Evolutionary conservation across 106 monocot genomes (phyloP).

Genomic region (Ottelia alismoides): DNA sequence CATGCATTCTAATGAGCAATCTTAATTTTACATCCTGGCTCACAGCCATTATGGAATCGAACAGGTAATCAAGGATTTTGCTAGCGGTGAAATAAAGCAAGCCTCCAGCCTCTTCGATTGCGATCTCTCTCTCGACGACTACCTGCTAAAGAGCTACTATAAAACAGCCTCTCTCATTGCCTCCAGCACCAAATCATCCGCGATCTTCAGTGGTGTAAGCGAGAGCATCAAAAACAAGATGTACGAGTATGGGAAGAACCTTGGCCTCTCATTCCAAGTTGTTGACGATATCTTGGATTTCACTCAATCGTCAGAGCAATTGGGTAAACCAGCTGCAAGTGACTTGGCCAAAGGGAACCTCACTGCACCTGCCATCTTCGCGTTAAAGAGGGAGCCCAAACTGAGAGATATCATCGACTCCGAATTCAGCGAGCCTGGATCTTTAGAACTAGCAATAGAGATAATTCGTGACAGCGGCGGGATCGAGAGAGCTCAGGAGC

Average conservation of each 20-base stretch:
- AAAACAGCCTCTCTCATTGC: conserved; percentile 93
- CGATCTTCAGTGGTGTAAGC: conserved; percentile 61
- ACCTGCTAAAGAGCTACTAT: conserved; percentile 88
- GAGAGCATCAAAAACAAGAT: conserved; percentile 48
- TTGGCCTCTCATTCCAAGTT: conserved; percentile 89
- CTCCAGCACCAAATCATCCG: conserved; percentile 78
- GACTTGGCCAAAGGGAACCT: conserved; percentile 87
- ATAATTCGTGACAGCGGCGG: conserved; percentile 52
- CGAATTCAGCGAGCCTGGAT: conserved; percentile 63
- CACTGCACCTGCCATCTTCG: conserved; percentile 96
- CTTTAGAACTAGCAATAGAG: conserved; percentile 57
- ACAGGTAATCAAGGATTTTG: conserved; percentile 99
- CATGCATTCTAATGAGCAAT: too few species aligned
- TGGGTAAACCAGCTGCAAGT: conserved; percentile 75
- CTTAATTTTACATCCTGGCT: too few species aligned
- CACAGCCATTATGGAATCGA: too few species aligned
- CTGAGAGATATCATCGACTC: conserved; percentile 81
- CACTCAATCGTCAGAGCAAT: conserved; percentile 84
- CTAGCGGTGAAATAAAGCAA: conserved; percentile 95
- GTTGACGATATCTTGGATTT: conserved; percentile 94
- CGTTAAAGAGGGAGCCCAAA: conserved; percentile 51
- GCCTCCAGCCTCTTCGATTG: conserved; percentile 79
- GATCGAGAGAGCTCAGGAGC: conserved; percentile 45
- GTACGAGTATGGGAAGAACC: conserved; percentile 84
- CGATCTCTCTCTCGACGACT: conserved; percentile 69